phyloP scores from a whole-genome alignment of 805 yeast species.

The Candida cerambycidarum region DNA sequence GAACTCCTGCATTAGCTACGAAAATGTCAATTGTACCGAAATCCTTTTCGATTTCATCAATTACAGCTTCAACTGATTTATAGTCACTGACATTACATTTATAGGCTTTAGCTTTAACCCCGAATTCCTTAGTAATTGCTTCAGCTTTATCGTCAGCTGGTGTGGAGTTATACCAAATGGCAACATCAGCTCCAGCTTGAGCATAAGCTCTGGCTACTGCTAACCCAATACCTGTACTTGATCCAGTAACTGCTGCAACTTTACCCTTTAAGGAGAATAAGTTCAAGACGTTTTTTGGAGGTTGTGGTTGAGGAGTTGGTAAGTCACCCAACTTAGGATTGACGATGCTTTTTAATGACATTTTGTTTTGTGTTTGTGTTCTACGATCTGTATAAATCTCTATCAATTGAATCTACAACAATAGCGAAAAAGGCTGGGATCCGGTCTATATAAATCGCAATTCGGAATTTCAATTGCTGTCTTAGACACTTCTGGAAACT shows the following conservation, averaged over 20 bases:
- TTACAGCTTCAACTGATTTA: conserved; percentile 48
- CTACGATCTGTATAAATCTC: too few relatives aligned
- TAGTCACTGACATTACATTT: conserved; percentile 55
- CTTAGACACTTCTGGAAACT: not conserved
- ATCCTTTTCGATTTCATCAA: conserved; percentile 55
- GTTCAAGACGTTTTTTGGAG: conserved; percentile 56
- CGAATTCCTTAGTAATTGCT: conserved; percentile 54
- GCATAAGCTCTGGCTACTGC: conserved; percentile 82
- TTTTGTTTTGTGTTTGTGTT: not conserved
- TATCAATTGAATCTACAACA: too few relatives aligned
- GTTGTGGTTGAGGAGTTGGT: conserved; percentile 54
- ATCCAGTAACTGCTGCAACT: conserved; percentile 83
- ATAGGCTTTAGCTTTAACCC: conserved; percentile 63
- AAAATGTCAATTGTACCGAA: conserved; percentile 81
- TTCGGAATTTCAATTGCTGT: conserved; percentile 3
- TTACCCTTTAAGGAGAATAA: conserved; percentile 79
- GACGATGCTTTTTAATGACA: conserved; percentile 14
- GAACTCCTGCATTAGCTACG: conserved; percentile 88
- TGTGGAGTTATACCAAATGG: conserved; percentile 46
- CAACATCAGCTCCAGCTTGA: conserved; percentile 83
- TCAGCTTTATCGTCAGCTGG: conserved; percentile 66
- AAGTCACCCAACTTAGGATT: conserved; percentile 38
- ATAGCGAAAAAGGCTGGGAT: too few relatives aligned
- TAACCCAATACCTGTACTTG: conserved; percentile 78
- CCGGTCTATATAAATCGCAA: conserved; percentile 1